A percentile compares a stretch with the other conserved stretches of the same genome.
Conservation (phyloP, 2,329 filamentous ascomycete genomes). For the Ramichloridium luteum region DNA sequence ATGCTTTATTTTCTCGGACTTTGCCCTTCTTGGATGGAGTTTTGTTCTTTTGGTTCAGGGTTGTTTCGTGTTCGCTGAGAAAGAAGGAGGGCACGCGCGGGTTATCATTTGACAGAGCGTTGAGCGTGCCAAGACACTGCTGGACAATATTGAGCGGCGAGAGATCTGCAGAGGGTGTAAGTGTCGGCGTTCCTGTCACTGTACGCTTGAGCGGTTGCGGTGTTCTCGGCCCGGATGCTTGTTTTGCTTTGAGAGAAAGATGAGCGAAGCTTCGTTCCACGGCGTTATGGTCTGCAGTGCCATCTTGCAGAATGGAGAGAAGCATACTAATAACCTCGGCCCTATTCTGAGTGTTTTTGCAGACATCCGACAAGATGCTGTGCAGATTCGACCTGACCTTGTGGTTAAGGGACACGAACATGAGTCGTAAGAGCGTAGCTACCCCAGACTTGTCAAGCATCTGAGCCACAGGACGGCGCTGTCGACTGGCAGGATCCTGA, state of each 20-base stretch:
- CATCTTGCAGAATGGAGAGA: conserved; percentile 87
- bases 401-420: conserved; percentile 91
- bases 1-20: conserved; percentile 67
- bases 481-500: conserved; percentile 36
- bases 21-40: conserved; percentile 61
- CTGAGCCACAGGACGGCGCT: conserved; percentile 74
- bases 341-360: conserved; percentile 90
- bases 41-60: conserved; percentile 51
- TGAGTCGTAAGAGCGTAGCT: conserved; percentile 89
- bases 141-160: conserved; percentile 92
- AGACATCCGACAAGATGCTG: conserved; percentile 79
- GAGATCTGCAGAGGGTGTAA: conserved; percentile 56
- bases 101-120: conserved; percentile 73
- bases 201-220: conserved; percentile 69
- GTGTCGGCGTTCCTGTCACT: conserved; percentile 43
- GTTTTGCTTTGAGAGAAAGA: conserved; percentile 80
- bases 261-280: conserved; percentile 94
- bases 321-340: conserved; percentile 88
- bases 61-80: conserved; percentile 82
- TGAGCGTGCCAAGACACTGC: conserved; percentile 78
- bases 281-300: conserved; percentile 81
- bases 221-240: conserved; percentile 53
- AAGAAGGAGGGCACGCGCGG: conserved; percentile 83
- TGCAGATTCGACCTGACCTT: conserved; percentile 76
- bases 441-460: conserved; percentile 95